Percentiles rank a stretch among this genome's conserved stretches.
phyloP scores from a whole-genome alignment of 2,329 filamentous ascomycete genomes.

The Trichophyton schoenleinii region DNA sequence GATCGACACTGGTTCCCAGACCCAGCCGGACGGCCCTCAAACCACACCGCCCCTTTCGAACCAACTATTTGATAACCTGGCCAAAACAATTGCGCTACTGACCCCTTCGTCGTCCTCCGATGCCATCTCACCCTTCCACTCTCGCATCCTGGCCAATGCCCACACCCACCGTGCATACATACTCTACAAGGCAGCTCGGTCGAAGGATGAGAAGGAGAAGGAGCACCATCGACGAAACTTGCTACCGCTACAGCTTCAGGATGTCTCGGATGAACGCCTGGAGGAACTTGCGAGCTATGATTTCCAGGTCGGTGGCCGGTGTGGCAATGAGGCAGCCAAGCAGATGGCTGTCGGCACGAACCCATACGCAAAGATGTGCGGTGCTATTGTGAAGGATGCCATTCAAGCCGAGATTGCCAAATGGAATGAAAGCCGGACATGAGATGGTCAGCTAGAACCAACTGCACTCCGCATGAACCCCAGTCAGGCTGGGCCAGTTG shows the following conservation, averaged over 20 bases:
- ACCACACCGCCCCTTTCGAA: constrained; percentile 11
- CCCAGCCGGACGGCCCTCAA: constrained; percentile 18
- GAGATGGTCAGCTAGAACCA: not conserved
- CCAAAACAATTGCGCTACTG: constrained; percentile 34
- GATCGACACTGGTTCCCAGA: constrained; percentile 16
- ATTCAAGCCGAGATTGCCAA: constrained; percentile 42
- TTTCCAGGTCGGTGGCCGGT: constrained; percentile 42
- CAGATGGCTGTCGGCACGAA: constrained; percentile 49
- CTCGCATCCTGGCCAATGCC: constrained; percentile 40
- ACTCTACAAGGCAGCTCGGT: constrained; percentile 26
- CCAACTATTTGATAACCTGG: constrained; percentile 26
- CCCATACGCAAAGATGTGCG: constrained; percentile 51
- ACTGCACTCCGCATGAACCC: not conserved
- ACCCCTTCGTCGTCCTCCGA: constrained; percentile 29
- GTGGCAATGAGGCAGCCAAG: constrained; percentile 45
- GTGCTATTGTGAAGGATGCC: constrained; percentile 49
- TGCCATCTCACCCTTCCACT: constrained; percentile 36
- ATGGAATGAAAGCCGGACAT: constrained; percentile 7
- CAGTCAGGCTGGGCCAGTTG: not conserved
- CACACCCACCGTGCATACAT: constrained; percentile 43
- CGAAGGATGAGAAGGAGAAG: constrained; percentile 1
- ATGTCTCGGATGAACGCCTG: constrained; percentile 28
- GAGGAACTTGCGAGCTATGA: constrained; percentile 46
- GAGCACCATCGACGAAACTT: constrained; percentile 8
- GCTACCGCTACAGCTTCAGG: constrained; percentile 22